Conservation (phyloP, 2,329 filamentous ascomycete species). For the Aspergillus sp. region DNA sequence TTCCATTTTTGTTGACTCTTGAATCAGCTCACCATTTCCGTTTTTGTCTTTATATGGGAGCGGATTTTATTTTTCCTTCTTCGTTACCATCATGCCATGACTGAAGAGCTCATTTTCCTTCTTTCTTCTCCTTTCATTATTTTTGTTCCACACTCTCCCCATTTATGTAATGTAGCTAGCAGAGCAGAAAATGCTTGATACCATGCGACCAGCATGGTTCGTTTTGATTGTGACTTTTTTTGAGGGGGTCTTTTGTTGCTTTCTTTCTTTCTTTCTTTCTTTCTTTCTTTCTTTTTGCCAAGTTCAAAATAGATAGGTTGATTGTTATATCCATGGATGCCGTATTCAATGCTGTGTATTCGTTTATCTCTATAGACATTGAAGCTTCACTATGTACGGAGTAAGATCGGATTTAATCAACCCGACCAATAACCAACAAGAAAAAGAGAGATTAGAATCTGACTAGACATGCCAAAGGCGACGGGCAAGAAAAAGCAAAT, state of each 20-base stretch:
- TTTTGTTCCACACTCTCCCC: neutral
- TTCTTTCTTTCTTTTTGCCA: neutral
- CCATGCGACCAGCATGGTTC: no score
- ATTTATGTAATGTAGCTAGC: neutral
- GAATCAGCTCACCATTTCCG: neutral
- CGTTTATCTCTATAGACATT: no score
- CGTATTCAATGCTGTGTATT: no score
- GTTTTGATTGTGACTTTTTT: no score
- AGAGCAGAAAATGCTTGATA: no score
- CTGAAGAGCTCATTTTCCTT: neutral
- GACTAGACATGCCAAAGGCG: no score
- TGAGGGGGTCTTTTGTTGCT: neutral
- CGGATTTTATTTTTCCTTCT: neutral
- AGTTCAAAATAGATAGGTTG: neutral
- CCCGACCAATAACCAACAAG: no score
- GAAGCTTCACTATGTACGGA: no score
- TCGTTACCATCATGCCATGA: neutral
- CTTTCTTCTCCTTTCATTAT: neutral
- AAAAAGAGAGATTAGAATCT: no score
- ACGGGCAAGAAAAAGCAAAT: no score
- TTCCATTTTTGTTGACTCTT: neutral
- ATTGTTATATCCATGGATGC: neutral
- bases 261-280: neutral
- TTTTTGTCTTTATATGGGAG: neutral
- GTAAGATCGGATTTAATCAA: no score